Evolutionary conservation across 2,329 filamentous ascomycete genomes (phyloP).

Genomic region (Aspergillus transmontanensis): DNA sequence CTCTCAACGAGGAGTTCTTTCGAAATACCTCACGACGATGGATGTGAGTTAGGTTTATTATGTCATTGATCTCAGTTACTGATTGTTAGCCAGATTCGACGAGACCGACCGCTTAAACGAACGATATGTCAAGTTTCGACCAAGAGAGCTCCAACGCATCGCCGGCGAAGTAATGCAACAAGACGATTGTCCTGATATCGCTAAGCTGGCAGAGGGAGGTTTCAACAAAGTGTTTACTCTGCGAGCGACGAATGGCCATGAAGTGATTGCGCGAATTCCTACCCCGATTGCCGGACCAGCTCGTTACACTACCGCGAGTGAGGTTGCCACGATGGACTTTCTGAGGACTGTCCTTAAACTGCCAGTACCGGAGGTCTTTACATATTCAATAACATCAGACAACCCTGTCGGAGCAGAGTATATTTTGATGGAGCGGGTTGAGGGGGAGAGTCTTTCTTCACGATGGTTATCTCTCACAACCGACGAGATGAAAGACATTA

Average conservation of each 20-base stretch:
- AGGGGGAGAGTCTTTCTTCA: conserved; percentile 34
- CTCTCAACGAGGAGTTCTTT: conserved; percentile 20
- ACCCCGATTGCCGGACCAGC: conserved; percentile 30
- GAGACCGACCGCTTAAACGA: conserved; percentile 22
- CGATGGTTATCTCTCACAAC: conserved; percentile 30
- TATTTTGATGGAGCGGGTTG: conserved; percentile 46
- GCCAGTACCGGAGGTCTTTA: conserved; percentile 41
- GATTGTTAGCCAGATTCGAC: conserved; percentile 14
- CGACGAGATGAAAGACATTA: conserved; percentile 26
- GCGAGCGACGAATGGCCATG: conserved; percentile 22
- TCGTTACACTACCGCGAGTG: conserved; percentile 29
- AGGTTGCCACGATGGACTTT: conserved; percentile 32
- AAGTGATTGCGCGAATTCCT: conserved; percentile 33
- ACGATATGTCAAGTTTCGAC: conserved; percentile 26
- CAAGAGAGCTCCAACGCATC: conserved; percentile 25
- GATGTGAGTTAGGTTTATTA: conserved; percentile 1
- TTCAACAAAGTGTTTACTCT: conserved; percentile 35
- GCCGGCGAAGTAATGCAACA: conserved; percentile 24
- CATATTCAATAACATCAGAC: conserved; percentile 36
- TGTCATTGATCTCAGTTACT: not conserved
- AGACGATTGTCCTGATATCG: conserved; percentile 22
- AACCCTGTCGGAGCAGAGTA: conserved; percentile 47
- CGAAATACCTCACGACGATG: conserved; percentile 22
- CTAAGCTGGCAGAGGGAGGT: conserved; percentile 27
- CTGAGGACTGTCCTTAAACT: conserved; percentile 30